Base-by-base conservation (phyloP, 805 yeast species). In the Brettanomyces nanus region DNA sequence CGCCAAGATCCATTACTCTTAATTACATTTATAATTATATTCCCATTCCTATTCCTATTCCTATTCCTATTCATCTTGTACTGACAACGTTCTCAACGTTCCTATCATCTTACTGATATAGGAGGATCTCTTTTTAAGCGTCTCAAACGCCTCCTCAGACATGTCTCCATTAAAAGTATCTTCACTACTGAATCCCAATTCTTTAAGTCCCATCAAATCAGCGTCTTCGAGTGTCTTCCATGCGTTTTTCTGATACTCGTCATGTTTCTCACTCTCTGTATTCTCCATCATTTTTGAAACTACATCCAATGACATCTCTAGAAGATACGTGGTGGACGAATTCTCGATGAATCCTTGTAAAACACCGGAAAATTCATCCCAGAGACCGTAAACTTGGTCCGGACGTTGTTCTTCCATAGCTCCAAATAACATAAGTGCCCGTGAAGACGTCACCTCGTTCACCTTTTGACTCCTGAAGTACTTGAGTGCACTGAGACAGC, bases 261-360 rank as follows among this genome's bases (percentile, higher is more conserved):
- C 49, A 18, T 56, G 29, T 5, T 54, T 34, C 4, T 47, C 33
- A 46, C 55, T 67, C 25, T 60, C 61, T 1, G 61, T 48, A 39
- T 48, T 38, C 14, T 49, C 46, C 14, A 68, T 56, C 35, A 62
- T 48, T 9, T 39, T 33, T 5, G 53, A 45, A 15, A 51, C 31
- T 33, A 56, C 43, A 15, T 45, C 44, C 40, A 58, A 40, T 4
- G 51, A 49, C 13, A 33, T 36, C 22, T 54, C 52, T 35, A 58
- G 33, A 20, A 58, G 37, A 5, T 45, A 38, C 0, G 55, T 38
- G 1, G 55, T 52, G 3, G 50, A 38, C 1, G 59, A 43, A 13
- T 45, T 40, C 4, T 43, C 51, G 9, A 49, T 45, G 28, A 53
- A 52, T 22, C 43, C 53, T 19, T 49, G 38, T 32, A 58, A 40